Evolutionary conservation across 2,329 filamentous ascomycete genomes (phyloP), one percentile per base, ranked within the genome.

Genomic region (Pyrenochaeta sp.): DNA sequence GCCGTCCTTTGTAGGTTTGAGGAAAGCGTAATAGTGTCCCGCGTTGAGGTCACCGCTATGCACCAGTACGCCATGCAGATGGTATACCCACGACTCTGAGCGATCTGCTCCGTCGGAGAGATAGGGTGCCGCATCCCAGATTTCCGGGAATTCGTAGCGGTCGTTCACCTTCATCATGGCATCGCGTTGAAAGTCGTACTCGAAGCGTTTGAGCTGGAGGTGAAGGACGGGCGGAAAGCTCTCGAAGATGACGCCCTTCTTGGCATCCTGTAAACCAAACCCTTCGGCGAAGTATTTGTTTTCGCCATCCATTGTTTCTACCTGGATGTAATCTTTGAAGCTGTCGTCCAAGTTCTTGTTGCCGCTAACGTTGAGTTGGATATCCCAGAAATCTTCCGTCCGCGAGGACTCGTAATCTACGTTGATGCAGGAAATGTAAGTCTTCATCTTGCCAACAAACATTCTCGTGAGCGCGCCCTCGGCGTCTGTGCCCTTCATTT

Each of bases 141-240:
- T 79, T 55, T 96, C 91, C 1, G 91, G 92, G 63, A 95, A 96
- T 69, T 96, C 92, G 78, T 95, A 94, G 51, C 91, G 87, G 67
- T 96, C 92, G 68, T 96, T 96, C 73, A 99, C 92, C 79, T 99
- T 99, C 90, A 96, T 97, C 91, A 98, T 97, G 60, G 92, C 92
- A 72, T 98, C 94, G 66, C 91, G 87, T 64, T 96, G 90, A 68
- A 97, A 90, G 77, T 99, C 95, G 78, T 99, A 99, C 74, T 99
- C 92, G 75, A 99, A 99, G 46, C 95, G 90, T 79, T 98, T 98
- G 54, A 99, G 84, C 75, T 99, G 95, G 36, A 99, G 82, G 74
- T 99, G 94, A 18, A 99, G 81, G 2, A 99, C 92, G 47, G 96
- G 91, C 0, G 95, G 95, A 72, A 98, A 98, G 67, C 88, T 91